phyloP scores from a whole-genome alignment of 805 yeast species.

The Starmerella potacharoeniae region DNA sequence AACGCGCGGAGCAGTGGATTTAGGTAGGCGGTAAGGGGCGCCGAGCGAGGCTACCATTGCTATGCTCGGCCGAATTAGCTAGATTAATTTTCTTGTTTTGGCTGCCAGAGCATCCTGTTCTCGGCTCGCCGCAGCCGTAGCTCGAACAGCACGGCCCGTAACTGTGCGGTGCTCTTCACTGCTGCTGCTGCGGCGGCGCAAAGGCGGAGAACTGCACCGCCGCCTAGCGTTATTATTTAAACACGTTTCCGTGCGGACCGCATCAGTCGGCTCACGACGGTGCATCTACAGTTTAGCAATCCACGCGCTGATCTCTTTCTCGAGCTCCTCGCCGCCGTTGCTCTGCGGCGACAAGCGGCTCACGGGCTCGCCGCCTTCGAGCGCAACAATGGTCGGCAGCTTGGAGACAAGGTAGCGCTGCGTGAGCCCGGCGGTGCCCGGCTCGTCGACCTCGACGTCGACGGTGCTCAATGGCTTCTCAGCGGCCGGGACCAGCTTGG shows the following conservation, averaged over 20 bases:
- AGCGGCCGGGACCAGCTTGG: constrained; percentile 36
- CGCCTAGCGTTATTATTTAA: no score
- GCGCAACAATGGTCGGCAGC: constrained; percentile 57
- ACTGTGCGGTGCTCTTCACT: no score
- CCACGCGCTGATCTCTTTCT: constrained; percentile 29
- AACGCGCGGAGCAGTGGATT: no score
- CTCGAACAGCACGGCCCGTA: no score
- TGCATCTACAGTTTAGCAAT: constrained; percentile 24
- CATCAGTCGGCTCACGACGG: neutral
- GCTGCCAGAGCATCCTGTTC: no score
- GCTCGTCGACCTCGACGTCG: constrained; percentile 59
- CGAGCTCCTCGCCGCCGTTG: constrained; percentile 25
- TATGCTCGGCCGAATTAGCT: neutral
- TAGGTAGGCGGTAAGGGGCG: no score
- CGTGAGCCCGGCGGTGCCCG: constrained; percentile 48
- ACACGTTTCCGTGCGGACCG: no score
- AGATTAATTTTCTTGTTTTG: no score
- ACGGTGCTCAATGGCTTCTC: constrained; percentile 47
- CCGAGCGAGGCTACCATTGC: no score
- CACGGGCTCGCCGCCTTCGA: constrained; percentile 52
- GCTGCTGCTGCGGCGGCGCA: no score
- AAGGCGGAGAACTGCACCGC: no score
- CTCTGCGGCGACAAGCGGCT: constrained; percentile 28
- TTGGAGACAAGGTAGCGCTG: constrained; percentile 44
- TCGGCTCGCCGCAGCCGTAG: no score